These are phyloP conservation scores for Hymenoscyphus repandus DNA, from an alignment of 2,329 filamentous ascomycete species.

Conservation along the genomic window DNA sequence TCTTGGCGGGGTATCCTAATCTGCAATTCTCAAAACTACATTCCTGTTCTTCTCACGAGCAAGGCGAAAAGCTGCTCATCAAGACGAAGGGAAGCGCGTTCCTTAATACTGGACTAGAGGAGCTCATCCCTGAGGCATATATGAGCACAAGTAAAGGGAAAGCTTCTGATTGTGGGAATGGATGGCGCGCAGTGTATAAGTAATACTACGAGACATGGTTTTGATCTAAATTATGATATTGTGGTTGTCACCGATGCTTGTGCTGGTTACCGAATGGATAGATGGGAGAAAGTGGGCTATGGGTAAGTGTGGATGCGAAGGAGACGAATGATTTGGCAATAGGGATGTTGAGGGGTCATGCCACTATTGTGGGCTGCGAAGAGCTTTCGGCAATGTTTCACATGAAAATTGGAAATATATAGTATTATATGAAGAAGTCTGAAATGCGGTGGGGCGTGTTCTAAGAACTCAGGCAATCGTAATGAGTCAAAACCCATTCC, in stretches of 20 bases:
- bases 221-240: constrained; percentile 21
- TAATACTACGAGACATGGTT: constrained; percentile 18
- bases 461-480: too few relatives aligned
- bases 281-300: constrained; percentile 11
- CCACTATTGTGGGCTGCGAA: neutral
- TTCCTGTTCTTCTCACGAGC: constrained; percentile 11
- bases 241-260: constrained; percentile 22
- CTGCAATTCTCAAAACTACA: constrained; percentile 13
- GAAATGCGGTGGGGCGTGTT: too few relatives aligned
- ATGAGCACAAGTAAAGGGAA: constrained; percentile 6
- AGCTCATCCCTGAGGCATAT: neutral
- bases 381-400: too few relatives aligned
- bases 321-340: constrained; percentile 19
- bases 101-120: constrained; percentile 6
- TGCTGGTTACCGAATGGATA: constrained; percentile 16
- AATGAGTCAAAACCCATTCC: too few relatives aligned
- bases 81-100: constrained; percentile 22
- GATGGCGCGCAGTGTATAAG: constrained; percentile 22
- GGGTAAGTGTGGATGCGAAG: constrained; percentile 8
- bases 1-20: constrained; percentile 10
- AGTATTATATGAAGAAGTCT: too few relatives aligned
- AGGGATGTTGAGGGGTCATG: constrained; percentile 14
- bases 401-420: too few relatives aligned
- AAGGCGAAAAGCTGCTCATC: constrained; percentile 17
- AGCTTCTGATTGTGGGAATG: constrained; percentile 20